Evolutionary conservation across 2,329 filamentous ascomycete genomes (phyloP).

Genomic region (Clonostachys chloroleuca): DNA sequence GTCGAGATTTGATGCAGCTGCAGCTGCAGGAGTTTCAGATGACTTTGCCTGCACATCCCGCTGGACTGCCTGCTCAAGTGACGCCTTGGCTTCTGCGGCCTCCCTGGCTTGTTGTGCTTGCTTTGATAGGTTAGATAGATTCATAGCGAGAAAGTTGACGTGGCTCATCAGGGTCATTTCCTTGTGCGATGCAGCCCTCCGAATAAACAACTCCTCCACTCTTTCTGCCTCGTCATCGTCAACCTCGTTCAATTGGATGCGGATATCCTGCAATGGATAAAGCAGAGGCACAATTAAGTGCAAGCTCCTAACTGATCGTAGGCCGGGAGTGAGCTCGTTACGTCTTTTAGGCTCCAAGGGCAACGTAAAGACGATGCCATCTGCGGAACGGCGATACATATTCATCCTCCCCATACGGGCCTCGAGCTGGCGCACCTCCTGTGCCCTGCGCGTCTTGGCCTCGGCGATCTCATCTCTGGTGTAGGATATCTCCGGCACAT

Average conservation of each 20-base stretch:
- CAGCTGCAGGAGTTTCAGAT: neutral
- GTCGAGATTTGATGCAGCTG: constrained; percentile 27
- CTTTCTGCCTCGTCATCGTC: constrained; percentile 54
- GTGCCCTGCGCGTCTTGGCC: constrained; percentile 59
- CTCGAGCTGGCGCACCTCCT: constrained; percentile 69
- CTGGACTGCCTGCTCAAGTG: neutral
- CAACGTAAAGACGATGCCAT: constrained; percentile 67
- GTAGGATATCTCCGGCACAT: constrained; percentile 40
- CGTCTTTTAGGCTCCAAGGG: constrained; percentile 64
- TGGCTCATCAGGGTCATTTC: constrained; percentile 67
- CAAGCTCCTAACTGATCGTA: constrained; percentile 59
- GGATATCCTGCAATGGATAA: constrained; percentile 67
- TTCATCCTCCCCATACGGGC: constrained; percentile 66
- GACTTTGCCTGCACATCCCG: neutral
- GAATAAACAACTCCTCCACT: constrained; percentile 61
- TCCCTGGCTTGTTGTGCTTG: constrained; percentile 28
- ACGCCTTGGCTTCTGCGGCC: constrained; percentile 1
- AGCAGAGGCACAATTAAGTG: constrained; percentile 65
- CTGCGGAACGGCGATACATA: constrained; percentile 62
- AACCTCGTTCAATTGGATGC: constrained; percentile 61
- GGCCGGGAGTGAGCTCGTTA: constrained; percentile 51
- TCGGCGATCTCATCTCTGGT: constrained; percentile 54
- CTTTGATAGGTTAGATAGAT: constrained; percentile 63
- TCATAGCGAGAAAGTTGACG: constrained; percentile 70
- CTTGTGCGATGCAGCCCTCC: constrained; percentile 49